Evolutionary conservation across 352 stramenopile genomes (phyloP).

Genomic region (Globisporangium echinulatum): DNA sequence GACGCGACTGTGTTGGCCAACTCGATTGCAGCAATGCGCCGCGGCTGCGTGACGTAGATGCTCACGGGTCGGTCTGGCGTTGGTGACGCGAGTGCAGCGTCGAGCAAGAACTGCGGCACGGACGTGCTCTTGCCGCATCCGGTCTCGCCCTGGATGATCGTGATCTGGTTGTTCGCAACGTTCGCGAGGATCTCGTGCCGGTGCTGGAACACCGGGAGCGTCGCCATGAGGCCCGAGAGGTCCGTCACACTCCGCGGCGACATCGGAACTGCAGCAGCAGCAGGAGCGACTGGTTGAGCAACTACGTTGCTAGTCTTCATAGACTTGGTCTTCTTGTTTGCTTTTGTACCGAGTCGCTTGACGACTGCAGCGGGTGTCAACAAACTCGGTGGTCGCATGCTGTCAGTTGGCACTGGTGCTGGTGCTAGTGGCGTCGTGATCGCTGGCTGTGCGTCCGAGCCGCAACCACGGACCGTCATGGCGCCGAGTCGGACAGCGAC

Average conservation of each 20-base stretch:
- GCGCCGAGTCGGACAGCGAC: too few species aligned
- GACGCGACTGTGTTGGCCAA: constrained; percentile 87
- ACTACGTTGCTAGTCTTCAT: not conserved
- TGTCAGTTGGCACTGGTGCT: not conserved
- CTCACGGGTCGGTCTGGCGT: constrained; percentile 62
- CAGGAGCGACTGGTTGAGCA: not conserved
- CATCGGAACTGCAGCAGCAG: constrained; percentile 1
- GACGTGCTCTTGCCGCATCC: constrained; percentile 96
- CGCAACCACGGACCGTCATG: too few species aligned
- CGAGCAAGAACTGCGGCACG: constrained; percentile 92
- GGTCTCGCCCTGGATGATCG: constrained; percentile 91
- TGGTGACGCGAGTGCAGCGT: constrained; percentile 27
- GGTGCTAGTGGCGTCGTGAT: not conserved
- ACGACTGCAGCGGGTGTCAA: not conserved
- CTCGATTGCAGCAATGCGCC: constrained; percentile 90
- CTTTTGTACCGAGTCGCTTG: not conserved
- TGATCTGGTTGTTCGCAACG: constrained; percentile 78
- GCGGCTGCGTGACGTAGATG: constrained; percentile 94
- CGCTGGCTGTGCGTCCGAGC: not conserved
- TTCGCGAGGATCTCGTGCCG: constrained; percentile 83
- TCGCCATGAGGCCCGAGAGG: constrained; percentile 48
- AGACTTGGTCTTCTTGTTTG: not conserved
- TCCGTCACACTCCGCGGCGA: constrained; percentile 9
- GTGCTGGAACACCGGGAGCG: constrained; percentile 85
- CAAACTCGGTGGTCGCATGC: not conserved